These are phyloP conservation scores for Penicillium subrubescens DNA, from an alignment of 495 filamentous ascomycete species.

Conservation along the genomic window DNA sequence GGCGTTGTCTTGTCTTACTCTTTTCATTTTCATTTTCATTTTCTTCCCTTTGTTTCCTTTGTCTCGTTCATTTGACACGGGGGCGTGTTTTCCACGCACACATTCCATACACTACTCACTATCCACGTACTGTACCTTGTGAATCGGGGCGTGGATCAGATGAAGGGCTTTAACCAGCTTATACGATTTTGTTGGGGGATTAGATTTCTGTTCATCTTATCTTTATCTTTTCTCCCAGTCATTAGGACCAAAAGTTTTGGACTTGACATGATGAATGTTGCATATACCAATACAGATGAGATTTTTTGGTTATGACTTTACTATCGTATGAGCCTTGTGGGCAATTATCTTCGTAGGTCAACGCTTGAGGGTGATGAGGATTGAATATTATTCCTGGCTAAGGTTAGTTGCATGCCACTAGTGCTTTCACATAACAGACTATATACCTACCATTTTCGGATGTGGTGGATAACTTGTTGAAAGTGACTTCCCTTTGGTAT, in stretches of 20 bases:
- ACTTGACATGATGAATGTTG: conserved; percentile 37
- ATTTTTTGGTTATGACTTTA: not conserved
- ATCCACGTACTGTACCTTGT: not conserved
- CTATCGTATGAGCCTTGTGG: not conserved
- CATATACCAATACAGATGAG: conserved; percentile 35
- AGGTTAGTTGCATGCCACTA: too few species aligned
- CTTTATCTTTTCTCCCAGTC: conserved; percentile 17
- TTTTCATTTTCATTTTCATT: not conserved
- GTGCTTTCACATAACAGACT: too few species aligned
- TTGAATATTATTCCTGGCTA: too few species aligned
- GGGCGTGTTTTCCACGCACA: not conserved
- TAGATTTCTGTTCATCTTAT: not conserved
- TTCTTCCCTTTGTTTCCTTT: conserved; percentile 6
- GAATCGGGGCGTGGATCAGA: not conserved
- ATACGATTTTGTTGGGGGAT: conserved; percentile 25
- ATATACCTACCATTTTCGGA: too few species aligned
- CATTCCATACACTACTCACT: conserved; percentile 14
- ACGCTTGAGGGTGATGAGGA: not conserved
- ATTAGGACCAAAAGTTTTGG: conserved; percentile 37
- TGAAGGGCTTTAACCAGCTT: conserved; percentile 13
- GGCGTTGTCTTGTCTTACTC: conserved; percentile 26
- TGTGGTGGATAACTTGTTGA: too few species aligned
- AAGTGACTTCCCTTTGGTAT: too few species aligned
- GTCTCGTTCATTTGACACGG: conserved; percentile 19
- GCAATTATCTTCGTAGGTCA: not conserved